Conservation (phyloP, 1,284 basidiomycete species). For the Leccinum fallax region DNA sequence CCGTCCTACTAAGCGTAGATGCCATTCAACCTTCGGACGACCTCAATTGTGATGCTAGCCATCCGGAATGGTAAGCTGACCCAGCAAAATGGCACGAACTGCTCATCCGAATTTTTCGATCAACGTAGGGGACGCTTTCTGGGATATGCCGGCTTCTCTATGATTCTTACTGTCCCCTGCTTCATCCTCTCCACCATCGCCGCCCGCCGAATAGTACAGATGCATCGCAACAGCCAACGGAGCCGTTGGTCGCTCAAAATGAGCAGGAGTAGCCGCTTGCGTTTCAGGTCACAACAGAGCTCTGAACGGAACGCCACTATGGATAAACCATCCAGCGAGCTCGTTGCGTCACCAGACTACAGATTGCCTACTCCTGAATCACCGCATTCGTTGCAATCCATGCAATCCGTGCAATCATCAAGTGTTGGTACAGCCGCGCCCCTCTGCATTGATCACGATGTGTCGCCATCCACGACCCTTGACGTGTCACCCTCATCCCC, state of each 20-base stretch:
- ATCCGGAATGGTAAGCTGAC: slow-evolving; percentile 53
- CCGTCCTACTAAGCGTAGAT: slow-evolving; percentile 45
- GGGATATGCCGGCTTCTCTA: slow-evolving; percentile 59
- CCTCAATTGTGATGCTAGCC: slow-evolving; percentile 56
- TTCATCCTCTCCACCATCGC: slow-evolving; percentile 51
- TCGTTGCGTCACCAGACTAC: not conserved
- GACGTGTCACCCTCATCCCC: not conserved
- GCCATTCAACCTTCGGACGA: slow-evolving; percentile 49
- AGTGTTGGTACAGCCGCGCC: not conserved
- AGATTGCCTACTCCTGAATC: not conserved
- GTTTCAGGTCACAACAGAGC: not conserved
- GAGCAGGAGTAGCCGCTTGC: not conserved
- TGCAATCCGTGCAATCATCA: not conserved
- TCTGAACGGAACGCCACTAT: not conserved
- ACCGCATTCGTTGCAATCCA: not conserved
- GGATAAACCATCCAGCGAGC: not conserved
- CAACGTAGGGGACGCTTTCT: slow-evolving; percentile 57
- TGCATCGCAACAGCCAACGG: slow-evolving; percentile 18
- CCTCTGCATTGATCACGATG: not conserved
- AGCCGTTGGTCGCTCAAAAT: not conserved
- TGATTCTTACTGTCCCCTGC: slow-evolving; percentile 54
- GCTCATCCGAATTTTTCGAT: not conserved
- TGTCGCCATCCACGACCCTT: not conserved
- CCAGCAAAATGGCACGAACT: not conserved
- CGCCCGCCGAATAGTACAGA: slow-evolving; percentile 39